phyloP scores from a whole-genome alignment of 1,284 basidiomycete species.

The Apiotrichum laibachii region DNA sequence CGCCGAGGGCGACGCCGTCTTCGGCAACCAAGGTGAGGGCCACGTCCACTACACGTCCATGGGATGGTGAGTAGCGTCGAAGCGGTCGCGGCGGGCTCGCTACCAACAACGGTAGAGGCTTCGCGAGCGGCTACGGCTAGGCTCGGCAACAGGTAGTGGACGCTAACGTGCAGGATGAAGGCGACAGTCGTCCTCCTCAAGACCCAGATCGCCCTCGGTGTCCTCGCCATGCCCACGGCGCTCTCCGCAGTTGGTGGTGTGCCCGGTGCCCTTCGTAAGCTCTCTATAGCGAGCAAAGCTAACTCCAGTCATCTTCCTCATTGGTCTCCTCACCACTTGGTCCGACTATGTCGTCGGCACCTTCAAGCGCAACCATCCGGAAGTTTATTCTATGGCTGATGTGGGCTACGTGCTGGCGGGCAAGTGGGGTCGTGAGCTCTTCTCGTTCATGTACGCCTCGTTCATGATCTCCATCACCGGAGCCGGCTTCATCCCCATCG shows the following conservation, averaged over 20 bases:
- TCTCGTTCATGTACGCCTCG: constrained; percentile 9
- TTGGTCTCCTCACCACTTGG: constrained; percentile 32
- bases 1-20: constrained; percentile 31
- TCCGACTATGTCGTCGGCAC: constrained; percentile 21
- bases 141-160: too few relatives aligned
- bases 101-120: background rate
- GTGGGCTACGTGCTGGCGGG: constrained; percentile 33
- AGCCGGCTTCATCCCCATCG: constrained; percentile 10
- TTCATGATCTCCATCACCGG: constrained; percentile 15
- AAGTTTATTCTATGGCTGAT: constrained; percentile 30
- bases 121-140: too few relatives aligned
- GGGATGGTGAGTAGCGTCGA: constrained; percentile 31
- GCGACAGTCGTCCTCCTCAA: constrained; percentile 39
- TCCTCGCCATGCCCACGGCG: constrained; percentile 33
- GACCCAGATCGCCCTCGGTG: constrained; percentile 32
- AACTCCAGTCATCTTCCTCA: constrained; percentile 24
- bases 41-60: constrained; percentile 38
- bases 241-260: constrained; percentile 30
- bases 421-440: constrained; percentile 22
- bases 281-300: background rate
- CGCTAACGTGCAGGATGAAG: constrained; percentile 26
- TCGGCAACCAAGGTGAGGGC: constrained; percentile 33
- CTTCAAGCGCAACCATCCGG: constrained; percentile 29
- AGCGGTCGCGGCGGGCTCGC: background rate
- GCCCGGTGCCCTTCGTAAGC: constrained; percentile 27